Evolutionary conservation across 2,329 filamentous ascomycete species (phyloP), one percentile per base, ranked within the genome.

Genomic region (Clonostachys rosea): DNA sequence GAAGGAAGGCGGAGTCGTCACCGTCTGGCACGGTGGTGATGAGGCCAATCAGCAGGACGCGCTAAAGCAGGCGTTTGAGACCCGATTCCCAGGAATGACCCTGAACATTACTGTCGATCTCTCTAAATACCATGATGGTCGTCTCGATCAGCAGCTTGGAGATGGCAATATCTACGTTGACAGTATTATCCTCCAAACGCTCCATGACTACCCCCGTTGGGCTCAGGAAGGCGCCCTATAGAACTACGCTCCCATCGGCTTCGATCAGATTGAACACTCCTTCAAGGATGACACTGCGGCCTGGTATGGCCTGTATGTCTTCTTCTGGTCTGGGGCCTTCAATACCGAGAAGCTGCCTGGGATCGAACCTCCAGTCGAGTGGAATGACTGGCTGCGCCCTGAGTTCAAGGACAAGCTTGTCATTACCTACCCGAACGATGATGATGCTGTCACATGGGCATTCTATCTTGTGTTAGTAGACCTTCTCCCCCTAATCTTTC

Each of bases 371-470:
- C 67, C 67, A 0, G 62, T 58, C 5, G 64, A 68, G 11, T 80
- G 65, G 45, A 52, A 61, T 1, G 72, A 77, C 49, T 71, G 67
- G 46, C 57, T 75, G 4, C 63, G 68, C 8, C 75, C 76, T 0
- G 68, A 74, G 48, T 76, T 70, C 60, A 80, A 80, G 59, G 61
- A 73, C 49, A 79, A 75, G 57, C 60, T 81, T 5, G 71, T 73
- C 3, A 56, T 81, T 11, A 79, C 76, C 0, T 80, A 80, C 47
- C 78, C 78, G 10, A 78, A 80, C 49, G 78, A 81, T 39, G 78
- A 81, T 40, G 78, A 81, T 46, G 77, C 78, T 1, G 70, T 81
- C 3, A 60, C 77, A 1, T 79, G 65, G 40, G 69, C 71, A 4
- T 78, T 75, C 40, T 64, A 76, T 39, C 59, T 76, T 2, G 69